A percentile compares a stretch with the other conserved stretches of the same genome.
These are phyloP conservation scores for Naganishia sp. DNA, from an alignment of 1,284 basidiomycete genomes.

Conservation along the genomic window DNA sequence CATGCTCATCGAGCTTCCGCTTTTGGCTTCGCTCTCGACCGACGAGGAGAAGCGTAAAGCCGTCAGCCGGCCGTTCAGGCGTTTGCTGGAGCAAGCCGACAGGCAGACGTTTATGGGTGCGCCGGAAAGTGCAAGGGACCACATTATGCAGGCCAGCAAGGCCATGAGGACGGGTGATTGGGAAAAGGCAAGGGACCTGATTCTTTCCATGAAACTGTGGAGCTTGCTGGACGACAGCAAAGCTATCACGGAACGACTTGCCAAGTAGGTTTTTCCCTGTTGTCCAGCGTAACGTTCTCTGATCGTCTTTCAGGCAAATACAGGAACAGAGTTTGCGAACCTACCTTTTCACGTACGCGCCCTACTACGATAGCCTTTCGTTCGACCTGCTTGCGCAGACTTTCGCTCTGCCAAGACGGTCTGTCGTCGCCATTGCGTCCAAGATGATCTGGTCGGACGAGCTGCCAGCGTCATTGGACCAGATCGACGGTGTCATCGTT, in stretches of 20 bases:
- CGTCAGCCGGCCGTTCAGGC: slow-evolving; percentile 92
- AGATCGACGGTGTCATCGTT: slow-evolving; percentile 78
- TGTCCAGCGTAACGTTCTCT: slow-evolving; percentile 5
- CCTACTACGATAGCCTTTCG: slow-evolving; percentile 89
- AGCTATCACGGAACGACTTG: slow-evolving; percentile 91
- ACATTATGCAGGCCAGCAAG: slow-evolving; percentile 99
- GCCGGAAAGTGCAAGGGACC: slow-evolving; percentile 96
- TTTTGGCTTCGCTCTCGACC: slow-evolving; percentile 89
- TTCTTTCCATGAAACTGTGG: slow-evolving; percentile 98
- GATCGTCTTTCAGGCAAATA: slow-evolving; percentile 67
- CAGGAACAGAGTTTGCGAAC: slow-evolving; percentile 97
- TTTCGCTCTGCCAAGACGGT: slow-evolving; percentile 76
- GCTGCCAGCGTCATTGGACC: slow-evolving; percentile 88
- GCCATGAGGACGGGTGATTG: slow-evolving; percentile 95
- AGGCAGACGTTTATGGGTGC: slow-evolving; percentile 97
- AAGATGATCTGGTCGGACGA: slow-evolving; percentile 99
- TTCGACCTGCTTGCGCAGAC: slow-evolving; percentile 81
- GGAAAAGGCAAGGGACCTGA: slow-evolving; percentile 89
- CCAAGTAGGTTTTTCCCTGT: slow-evolving; percentile 63
- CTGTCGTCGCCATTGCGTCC: slow-evolving; percentile 88
- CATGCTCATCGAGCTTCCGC: slow-evolving; percentile 97
- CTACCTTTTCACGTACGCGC: slow-evolving; percentile 97
- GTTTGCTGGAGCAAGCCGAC: slow-evolving; percentile 94
- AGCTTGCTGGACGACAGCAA: slow-evolving; percentile 85
- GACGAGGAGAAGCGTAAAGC: slow-evolving; percentile 89